Base-by-base conservation (phyloP, 768 basidiomycete genomes). In the Phlebiopsis gigantea region DNA sequence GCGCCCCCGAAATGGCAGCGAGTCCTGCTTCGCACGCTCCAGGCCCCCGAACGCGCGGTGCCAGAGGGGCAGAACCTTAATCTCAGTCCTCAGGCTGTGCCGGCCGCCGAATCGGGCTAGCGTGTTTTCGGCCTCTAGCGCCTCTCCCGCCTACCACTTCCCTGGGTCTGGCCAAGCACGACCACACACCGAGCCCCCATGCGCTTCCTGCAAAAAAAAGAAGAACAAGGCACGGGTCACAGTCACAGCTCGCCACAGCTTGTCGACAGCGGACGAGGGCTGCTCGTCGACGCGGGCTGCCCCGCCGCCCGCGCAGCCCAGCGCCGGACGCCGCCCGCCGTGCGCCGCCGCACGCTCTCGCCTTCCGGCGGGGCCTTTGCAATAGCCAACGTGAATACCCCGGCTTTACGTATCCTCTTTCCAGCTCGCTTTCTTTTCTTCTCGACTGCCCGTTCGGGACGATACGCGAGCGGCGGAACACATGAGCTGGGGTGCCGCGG, bases 151-250 rank as follows among this genome's bases (percentile, higher is more conserved):
- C 21, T 42, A 55, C 45, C 58, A 21, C 30, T 55, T 2, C 31
- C 28, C 45, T 53, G 58, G 58, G 53, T 59, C 53, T 14, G 12
- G 31, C 22, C 58, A 55, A 59, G 55, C 53, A 49, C 2, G 46
- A 46, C 24, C 53, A 31, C 48, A 55, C 24, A 53, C 12, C 22
- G 46, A 39, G 28, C 30, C 43, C 50, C 57, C 50, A 46, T 46
- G 58, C 53, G 53, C 58, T 48, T 45, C 52, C 34, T 49, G 41
- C 48, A 42, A 50, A 48, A 53, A 58, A 58, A 58, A 52, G 50
- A 53, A 57, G 57, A 57, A 57, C 57, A 52, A 57, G 57, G 57
- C 57, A 57, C 52, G 31, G 51, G 53, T 54, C 45, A 46, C 51
- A 21, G 43, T 44, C 57, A 57, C 47, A 25, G 45, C 55, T 22